Evolutionary conservation across 768 basidiomycete genomes (phyloP).

Genomic region (Calocybe cyanea): DNA sequence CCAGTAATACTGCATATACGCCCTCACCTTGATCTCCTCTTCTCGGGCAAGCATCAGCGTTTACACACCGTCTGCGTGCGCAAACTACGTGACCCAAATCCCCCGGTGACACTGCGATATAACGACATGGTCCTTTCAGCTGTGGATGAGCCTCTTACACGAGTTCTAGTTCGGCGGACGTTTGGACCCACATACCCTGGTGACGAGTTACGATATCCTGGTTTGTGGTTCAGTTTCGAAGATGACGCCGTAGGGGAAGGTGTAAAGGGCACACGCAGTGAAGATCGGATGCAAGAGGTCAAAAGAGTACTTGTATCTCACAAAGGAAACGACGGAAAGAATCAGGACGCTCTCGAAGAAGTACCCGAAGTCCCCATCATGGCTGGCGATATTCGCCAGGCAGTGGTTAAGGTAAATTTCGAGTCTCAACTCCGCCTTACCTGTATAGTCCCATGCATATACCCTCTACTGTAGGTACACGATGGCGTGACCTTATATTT

Average conservation of each 20-base stretch:
- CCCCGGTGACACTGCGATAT: slow-evolving; percentile 66
- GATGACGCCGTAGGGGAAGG: slow-evolving; percentile 63
- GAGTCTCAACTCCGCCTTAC: not conserved
- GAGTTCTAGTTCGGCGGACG: slow-evolving; percentile 61
- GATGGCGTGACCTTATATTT: slow-evolving; percentile 71
- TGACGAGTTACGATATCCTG: slow-evolving; percentile 77
- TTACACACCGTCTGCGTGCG: slow-evolving; percentile 75
- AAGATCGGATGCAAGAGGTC: slow-evolving; percentile 72
- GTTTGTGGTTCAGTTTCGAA: slow-evolving; percentile 81
- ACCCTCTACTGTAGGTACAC: slow-evolving; percentile 70
- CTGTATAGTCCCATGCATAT: not conserved
- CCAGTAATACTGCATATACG: slow-evolving; percentile 76
- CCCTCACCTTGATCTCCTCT: slow-evolving; percentile 82
- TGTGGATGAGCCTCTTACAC: slow-evolving; percentile 53
- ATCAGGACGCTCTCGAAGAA: slow-evolving; percentile 70
- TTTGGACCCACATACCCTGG: slow-evolving; percentile 83
- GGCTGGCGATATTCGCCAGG: slow-evolving; percentile 67
- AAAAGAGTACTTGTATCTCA: slow-evolving; percentile 72
- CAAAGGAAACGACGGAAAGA: slow-evolving; percentile 53
- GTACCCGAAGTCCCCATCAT: slow-evolving; percentile 61
- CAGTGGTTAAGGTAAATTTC: slow-evolving; percentile 57
- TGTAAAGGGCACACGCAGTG: slow-evolving; percentile 45
- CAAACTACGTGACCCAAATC: slow-evolving; percentile 61
- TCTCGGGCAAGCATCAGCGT: slow-evolving; percentile 75
- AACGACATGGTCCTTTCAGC: slow-evolving; percentile 63